A percentile compares a stretch with the other conserved stretches of the same genome.
These are phyloP conservation scores for Coprinopsis cinerea DNA, from an alignment of 768 basidiomycete genomes.

Conservation along the genomic window DNA sequence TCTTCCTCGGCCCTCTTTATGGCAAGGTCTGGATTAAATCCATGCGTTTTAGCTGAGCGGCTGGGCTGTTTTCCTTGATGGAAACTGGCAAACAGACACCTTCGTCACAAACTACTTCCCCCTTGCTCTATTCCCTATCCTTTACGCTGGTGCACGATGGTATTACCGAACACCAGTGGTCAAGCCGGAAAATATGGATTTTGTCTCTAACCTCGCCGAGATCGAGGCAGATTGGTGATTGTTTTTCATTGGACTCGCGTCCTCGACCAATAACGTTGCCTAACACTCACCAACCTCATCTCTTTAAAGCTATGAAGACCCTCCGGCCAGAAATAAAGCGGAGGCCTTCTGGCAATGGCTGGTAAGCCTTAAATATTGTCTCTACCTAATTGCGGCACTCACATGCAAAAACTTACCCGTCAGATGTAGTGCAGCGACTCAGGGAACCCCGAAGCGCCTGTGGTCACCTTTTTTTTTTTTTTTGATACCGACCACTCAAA, in stretches of 20 bases:
- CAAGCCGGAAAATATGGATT: constrained; percentile 74
- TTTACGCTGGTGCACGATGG: constrained; percentile 59
- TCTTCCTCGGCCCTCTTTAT: too few relatives aligned
- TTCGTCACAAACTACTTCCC: constrained; percentile 87
- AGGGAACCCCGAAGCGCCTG: too few relatives aligned
- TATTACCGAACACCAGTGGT: constrained; percentile 43
- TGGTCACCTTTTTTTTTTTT: too few relatives aligned
- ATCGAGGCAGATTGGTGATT: constrained; percentile 57
- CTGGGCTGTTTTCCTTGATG: constrained; percentile 37
- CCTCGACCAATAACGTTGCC: constrained; percentile 6
- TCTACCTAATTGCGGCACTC: too few relatives aligned
- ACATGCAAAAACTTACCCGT: too few relatives aligned
- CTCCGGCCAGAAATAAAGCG: constrained; percentile 57
- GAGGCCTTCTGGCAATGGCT: constrained; percentile 79
- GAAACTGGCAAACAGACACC: constrained; percentile 42
- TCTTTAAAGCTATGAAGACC: constrained; percentile 51
- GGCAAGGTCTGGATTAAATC: too few relatives aligned
- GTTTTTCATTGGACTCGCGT: neutral
- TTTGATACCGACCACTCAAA: neutral
- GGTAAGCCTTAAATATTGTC: constrained; percentile 50
- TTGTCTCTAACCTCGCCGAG: constrained; percentile 60
- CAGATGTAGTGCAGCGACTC: too few relatives aligned
- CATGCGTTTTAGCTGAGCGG: constrained; percentile 33
- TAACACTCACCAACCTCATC: constrained; percentile 3
- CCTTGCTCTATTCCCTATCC: constrained; percentile 61